Evolutionary conservation across 1,139 yeast genomes (phyloP).

Genomic region (Saccharomyces hybrid): DNA sequence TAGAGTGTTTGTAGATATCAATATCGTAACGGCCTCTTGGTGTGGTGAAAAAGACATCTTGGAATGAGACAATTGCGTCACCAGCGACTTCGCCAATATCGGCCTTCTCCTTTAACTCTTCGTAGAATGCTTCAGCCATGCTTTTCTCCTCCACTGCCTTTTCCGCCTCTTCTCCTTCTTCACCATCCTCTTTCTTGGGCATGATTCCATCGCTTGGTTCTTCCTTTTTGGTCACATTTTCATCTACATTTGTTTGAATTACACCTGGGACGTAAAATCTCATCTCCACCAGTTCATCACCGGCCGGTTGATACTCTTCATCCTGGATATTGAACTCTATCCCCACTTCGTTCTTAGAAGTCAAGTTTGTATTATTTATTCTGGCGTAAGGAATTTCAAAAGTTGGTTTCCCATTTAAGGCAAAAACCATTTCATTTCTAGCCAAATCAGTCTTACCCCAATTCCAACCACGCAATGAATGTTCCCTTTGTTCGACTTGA

Average conservation of each 20-base stretch:
- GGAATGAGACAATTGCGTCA: conserved; percentile 91
- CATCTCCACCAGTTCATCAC: conserved; percentile 93
- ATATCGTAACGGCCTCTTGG: conserved; percentile 98
- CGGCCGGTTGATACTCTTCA: conserved; percentile 58
- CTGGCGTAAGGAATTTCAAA: conserved; percentile 82
- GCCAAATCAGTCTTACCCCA: conserved; percentile 96
- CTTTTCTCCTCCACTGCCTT: conserved; percentile 48
- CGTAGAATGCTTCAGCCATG: conserved; percentile 82
- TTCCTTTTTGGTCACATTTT: conserved; percentile 20
- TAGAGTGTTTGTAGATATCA: conserved; percentile 81
- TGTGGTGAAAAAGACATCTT: conserved; percentile 84
- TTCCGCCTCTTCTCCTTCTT: conserved; percentile 36
- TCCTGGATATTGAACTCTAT: conserved; percentile 68
- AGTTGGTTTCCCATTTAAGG: conserved; percentile 78
- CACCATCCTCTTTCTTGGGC: conserved; percentile 36
- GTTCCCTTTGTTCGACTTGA: conserved; percentile 75
- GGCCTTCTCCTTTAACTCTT: conserved; percentile 88
- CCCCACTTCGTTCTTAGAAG: conserved; percentile 90
- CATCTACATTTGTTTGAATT: conserved; percentile 39
- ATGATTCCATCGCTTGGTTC: conserved; percentile 30
- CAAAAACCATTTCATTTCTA: conserved; percentile 80
- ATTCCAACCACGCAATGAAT: conserved; percentile 95
- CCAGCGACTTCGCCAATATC: conserved; percentile 94
- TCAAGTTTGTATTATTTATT: conserved; percentile 80
- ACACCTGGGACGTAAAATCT: conserved; percentile 88